Conservation (phyloP, 192 early-diverging fungal genomes). For the Mortierella antarctica region DNA sequence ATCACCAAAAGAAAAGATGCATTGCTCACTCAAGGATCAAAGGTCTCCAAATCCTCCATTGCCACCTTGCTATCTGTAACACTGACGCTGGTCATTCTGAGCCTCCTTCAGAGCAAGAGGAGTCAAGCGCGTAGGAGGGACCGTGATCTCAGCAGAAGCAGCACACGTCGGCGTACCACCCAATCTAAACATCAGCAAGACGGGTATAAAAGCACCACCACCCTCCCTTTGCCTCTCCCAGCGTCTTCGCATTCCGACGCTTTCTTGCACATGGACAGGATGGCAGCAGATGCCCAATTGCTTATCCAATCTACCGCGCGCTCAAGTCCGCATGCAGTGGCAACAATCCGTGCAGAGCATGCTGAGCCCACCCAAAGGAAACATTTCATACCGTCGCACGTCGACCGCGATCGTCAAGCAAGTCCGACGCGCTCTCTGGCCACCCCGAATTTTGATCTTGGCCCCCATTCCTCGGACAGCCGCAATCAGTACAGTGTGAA, state of each 20-base stretch:
- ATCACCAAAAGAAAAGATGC: conserved; percentile 3
- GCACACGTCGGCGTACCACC: conserved; percentile 4
- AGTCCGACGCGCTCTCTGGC: conserved; percentile 6
- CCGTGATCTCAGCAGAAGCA: conserved; percentile 8
- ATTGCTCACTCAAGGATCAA: background rate
- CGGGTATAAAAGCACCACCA: conserved; percentile 23
- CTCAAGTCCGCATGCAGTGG: background rate
- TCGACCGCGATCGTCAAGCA: conserved; percentile 9
- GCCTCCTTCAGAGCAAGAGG: conserved; percentile 47
- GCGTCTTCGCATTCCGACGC: conserved; percentile 9
- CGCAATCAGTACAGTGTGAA: conserved; percentile 12
- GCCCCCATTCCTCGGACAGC: background rate
- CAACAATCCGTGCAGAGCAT: background rate
- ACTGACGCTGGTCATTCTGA: conserved; percentile 41
- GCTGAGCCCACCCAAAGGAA: conserved; percentile 3
- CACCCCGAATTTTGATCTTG: conserved; percentile 4
- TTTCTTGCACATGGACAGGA: conserved; percentile 13
- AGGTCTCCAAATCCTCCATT: conserved; percentile 32
- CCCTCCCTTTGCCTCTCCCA: conserved; percentile 7
- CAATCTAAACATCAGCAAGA: conserved; percentile 9
- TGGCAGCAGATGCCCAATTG: conserved; percentile 5
- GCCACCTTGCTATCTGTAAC: conserved; percentile 46
- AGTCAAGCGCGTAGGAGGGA: conserved; percentile 10
- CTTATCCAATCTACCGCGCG: conserved; percentile 17
- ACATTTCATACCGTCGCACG: background rate